Evolutionary conservation across 2,329 filamentous ascomycete species (phyloP).

Genomic region (Trichoderma afroharzianum): DNA sequence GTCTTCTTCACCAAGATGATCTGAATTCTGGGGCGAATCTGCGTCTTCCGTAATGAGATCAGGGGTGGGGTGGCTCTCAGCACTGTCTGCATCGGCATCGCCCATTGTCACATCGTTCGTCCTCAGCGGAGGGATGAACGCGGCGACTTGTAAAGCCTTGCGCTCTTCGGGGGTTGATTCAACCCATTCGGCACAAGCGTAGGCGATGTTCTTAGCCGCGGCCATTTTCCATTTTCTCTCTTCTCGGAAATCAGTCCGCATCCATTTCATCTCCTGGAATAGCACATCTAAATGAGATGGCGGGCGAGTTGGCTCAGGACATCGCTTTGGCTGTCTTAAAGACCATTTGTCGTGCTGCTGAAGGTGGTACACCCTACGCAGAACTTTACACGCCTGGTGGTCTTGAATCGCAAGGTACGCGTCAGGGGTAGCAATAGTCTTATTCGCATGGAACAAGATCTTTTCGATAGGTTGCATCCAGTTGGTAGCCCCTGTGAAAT

Average conservation of each 20-base stretch:
- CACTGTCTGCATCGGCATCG: conserved; percentile 31
- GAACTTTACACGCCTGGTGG: conserved; percentile 79
- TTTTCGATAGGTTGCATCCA: conserved; percentile 65
- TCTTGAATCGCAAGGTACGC: conserved; percentile 80
- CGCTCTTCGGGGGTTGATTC: conserved; percentile 61
- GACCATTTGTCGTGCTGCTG: conserved; percentile 94
- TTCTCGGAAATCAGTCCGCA: conserved; percentile 92
- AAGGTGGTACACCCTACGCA: conserved; percentile 83
- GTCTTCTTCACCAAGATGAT: conserved; percentile 37
- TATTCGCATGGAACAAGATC: conserved; percentile 77
- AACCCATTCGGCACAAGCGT: conserved; percentile 81
- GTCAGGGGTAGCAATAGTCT: conserved; percentile 83
- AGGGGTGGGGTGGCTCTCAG: conserved; percentile 55
- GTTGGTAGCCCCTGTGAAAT: conserved; percentile 51
- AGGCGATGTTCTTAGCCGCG: conserved; percentile 73
- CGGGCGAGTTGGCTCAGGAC: conserved; percentile 72
- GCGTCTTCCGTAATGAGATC: conserved; percentile 65
- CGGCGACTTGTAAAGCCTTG: conserved; percentile 64
- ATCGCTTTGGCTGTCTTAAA: conserved; percentile 80
- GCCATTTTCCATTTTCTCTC: conserved; percentile 92
- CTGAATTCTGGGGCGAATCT: conserved; percentile 49
- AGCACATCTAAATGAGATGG: conserved; percentile 81
- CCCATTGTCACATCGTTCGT: conserved; percentile 32
- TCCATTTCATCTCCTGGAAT: conserved; percentile 92
- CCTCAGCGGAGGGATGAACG: conserved; percentile 42